A percentile compares a stretch with the other conserved stretches of the same genome.
These are phyloP conservation scores for Entoloma clypeatum DNA, from an alignment of 1,284 basidiomycete genomes.

Conservation along the genomic window DNA sequence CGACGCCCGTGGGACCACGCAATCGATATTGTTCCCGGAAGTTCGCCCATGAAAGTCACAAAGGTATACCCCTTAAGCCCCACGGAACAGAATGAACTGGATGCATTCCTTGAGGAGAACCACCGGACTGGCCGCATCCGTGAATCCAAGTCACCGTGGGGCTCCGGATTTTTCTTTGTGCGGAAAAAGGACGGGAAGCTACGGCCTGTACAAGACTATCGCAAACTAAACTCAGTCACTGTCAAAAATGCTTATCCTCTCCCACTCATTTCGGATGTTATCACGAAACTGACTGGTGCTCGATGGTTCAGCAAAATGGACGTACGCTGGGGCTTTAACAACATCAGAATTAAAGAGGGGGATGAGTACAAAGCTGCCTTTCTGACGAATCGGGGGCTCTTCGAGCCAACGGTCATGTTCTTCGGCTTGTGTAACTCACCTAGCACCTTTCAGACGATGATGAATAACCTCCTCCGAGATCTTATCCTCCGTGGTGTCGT, in stretches of 20 bases:
- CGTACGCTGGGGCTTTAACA: conserved; percentile 21
- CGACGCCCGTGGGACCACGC: conserved; percentile 9
- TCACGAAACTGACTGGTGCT: conserved; percentile 26
- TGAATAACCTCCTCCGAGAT: conserved; percentile 23
- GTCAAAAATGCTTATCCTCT: conserved; percentile 35
- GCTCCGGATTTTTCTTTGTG: conserved; percentile 40
- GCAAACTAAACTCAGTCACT: conserved; percentile 32
- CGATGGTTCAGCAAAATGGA: conserved; percentile 35
- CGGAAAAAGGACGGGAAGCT: conserved; percentile 39
- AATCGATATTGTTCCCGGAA: not conserved
- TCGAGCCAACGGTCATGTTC: conserved; percentile 32
- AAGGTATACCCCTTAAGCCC: conserved; percentile 1
- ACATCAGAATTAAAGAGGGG: conserved; percentile 30
- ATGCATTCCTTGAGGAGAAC: conserved; percentile 32
- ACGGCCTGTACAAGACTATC: conserved; percentile 33
- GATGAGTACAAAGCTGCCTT: conserved; percentile 36
- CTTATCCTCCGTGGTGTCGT: conserved; percentile 18
- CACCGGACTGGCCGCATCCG: conserved; percentile 23
- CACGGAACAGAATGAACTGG: conserved; percentile 7
- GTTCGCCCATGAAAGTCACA: conserved; percentile 1
- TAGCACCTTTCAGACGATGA: conserved; percentile 27
- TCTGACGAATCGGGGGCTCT: conserved; percentile 28
- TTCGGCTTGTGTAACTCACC: conserved; percentile 33
- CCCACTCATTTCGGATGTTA: conserved; percentile 32
- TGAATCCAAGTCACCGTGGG: conserved; percentile 27